Base-by-base conservation (phyloP, 1,284 basidiomycete genomes). In the Puccinia novopanici region DNA sequence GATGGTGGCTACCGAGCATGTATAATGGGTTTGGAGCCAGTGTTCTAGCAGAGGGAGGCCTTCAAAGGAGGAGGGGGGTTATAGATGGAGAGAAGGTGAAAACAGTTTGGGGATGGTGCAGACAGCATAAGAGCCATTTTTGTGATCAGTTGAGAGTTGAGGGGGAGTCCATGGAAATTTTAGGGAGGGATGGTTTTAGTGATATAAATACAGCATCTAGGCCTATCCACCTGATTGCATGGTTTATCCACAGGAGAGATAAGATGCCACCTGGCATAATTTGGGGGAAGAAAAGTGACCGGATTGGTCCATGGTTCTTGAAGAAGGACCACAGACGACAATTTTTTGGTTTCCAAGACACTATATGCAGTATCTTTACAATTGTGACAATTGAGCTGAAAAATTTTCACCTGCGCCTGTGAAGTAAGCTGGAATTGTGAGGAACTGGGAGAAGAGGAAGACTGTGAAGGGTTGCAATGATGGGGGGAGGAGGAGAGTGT, bases 191-290 rank as follows among this genome's bases (percentile, higher is more conserved):
- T 71, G 10, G 30, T 40, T 55, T 57, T 73, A 15, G 40, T 73
- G 34, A 73, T 57, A 34, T 73, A 73, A 12, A 73, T 73, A 19
- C 71, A 73, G 30, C 45, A 55, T 2, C 45, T 27, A 17, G 52
- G 48, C 48, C 27, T 52, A 22, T 34, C 19, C 12, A 52, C 22
- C 57, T 50, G 17, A n/a, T 40, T 12, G 71, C 52, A 24, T 24
- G 71, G 13, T 40, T 30, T 13, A 34, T 37, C 19, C 57, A 30
- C 2, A 73, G 22, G 9, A 27, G 71, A 70, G 27, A 19, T 4
- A n/a, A n/a, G n/a, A n/a, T n/a, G n/a, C n/a, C n/a, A n/a, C n/a
- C n/a, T n/a, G n/a, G n/a, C n/a, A n/a, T n/a, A n/a, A n/a, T n/a
- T n/a, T n/a, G n/a, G n/a, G n/a, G n/a, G n/a, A n/a, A n/a, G n/a